A percentile compares a stretch with the other conserved stretches of the same genome.
Conservation (phyloP, 768 basidiomycete species). For the Tricholoma furcatifolium region DNA sequence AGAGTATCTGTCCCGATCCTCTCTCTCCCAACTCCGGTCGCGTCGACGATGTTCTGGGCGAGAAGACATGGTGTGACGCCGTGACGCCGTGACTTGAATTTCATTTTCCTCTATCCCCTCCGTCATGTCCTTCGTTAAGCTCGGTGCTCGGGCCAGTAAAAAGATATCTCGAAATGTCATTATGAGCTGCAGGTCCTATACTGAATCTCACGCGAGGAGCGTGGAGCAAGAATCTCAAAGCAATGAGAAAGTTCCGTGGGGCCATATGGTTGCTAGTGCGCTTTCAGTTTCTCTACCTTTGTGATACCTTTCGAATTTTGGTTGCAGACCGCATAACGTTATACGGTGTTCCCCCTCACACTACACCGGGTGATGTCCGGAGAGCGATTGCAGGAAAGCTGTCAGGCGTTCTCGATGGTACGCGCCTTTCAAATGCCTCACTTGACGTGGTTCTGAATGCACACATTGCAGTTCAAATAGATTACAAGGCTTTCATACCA, state of each 20-base stretch:
- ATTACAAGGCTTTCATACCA: slow-evolving; percentile 61
- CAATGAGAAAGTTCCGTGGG: neutral
- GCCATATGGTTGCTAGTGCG: neutral
- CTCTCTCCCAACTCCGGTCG: slow-evolving; percentile 66
- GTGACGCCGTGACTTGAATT: slow-evolving; percentile 15
- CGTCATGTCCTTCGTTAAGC: slow-evolving; percentile 8
- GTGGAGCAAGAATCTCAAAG: no score
- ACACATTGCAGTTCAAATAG: slow-evolving; percentile 47
- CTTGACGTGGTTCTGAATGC: neutral
- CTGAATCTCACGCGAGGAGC: no score
- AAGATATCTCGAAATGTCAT: neutral
- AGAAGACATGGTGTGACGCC: slow-evolving; percentile 48
- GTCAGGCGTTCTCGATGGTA: slow-evolving; percentile 32
- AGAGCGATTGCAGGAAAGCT: slow-evolving; percentile 9
- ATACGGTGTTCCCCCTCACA: slow-evolving; percentile 7
- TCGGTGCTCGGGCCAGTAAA: slow-evolving; percentile 2
- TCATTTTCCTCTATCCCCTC: neutral
- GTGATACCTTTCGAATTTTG: neutral
- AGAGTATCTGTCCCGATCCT: slow-evolving; percentile 48
- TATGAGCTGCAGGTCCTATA: no score
- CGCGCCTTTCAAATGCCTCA: neutral
- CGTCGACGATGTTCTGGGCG: slow-evolving; percentile 53
- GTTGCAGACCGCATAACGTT: slow-evolving; percentile 10
- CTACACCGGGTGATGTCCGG: slow-evolving; percentile 11
- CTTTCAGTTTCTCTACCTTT: neutral